Percentiles rank a stretch among this genome's conserved stretches.
Evolutionary conservation across 495 filamentous ascomycete genomes (phyloP).

Genomic region (Symbiotaphrina buchneri): DNA sequence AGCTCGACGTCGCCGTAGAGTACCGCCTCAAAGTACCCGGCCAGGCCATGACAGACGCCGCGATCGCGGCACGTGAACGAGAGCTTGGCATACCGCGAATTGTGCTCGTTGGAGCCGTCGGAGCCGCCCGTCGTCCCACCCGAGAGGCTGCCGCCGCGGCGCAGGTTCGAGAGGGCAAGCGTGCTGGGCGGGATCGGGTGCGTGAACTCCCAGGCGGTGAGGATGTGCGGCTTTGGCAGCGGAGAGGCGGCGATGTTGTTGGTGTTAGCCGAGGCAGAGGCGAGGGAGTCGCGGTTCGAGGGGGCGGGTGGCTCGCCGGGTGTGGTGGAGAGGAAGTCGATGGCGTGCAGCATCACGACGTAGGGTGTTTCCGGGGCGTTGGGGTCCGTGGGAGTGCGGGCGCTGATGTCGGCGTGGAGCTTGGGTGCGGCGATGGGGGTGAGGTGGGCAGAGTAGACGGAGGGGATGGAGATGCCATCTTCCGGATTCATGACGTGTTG

Average conservation of each 20-base stretch:
- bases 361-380: constrained; percentile 67
- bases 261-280: constrained; percentile 1
- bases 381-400: constrained; percentile 33
- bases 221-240: constrained; percentile 30
- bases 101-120: constrained; percentile 54
- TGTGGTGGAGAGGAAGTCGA: constrained; percentile 53
- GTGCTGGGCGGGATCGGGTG: constrained; percentile 27
- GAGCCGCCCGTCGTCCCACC: constrained; percentile 31
- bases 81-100: constrained; percentile 51
- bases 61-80: constrained; percentile 47
- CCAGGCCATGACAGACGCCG: constrained; percentile 77
- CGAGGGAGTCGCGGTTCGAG: constrained; percentile 2
- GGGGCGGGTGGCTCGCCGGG: constrained; percentile 2
- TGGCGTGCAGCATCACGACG: constrained; percentile 76
- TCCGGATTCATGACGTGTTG: constrained; percentile 55
- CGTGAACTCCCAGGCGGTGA: constrained; percentile 46
- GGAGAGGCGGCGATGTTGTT: constrained; percentile 1
- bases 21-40: constrained; percentile 87
- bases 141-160: constrained; percentile 27
- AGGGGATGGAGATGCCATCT: constrained; percentile 81
- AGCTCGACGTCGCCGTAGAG: constrained; percentile 70
- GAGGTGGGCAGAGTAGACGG: constrained; percentile 75
- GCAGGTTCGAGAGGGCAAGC: constrained; percentile 26
- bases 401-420: constrained; percentile 55
- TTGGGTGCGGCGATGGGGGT: constrained; percentile 81